Evolutionary conservation across 805 yeast genomes (phyloP), one percentile per base, ranked within the genome.

Genomic region (Wickerhamiella musiphila): DNA sequence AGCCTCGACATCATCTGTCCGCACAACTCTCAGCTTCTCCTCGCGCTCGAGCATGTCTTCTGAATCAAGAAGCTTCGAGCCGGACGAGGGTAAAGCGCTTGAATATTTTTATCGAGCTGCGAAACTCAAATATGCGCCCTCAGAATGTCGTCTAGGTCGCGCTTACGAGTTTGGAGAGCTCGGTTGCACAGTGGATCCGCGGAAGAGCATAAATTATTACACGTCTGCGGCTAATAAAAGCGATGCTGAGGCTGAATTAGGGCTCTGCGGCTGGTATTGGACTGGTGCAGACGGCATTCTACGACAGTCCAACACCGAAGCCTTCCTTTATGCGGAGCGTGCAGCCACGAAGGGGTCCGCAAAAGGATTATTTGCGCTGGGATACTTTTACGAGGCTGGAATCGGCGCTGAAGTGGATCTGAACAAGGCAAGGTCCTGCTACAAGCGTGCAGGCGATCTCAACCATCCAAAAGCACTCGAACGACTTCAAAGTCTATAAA

Each of bases 231-330:
- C 83, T 29, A 64, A 60, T 26, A 59, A 64, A 37, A 76, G 74
- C 11, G 73, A 75, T 43, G 62, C 74, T 0, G 68, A 73, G 45
- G 73, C 79, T 3, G 76, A 77, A 48, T 58, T 78, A 48, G 81
- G 79, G 0, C 53, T 78, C 22, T 68, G 77, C 37, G 83, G 83
- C 12, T 78, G 90, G 90, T 77, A 74, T 47, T 60, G 78, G 34
- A 75, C 86, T 0, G 90, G 90, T 1, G 70, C 74, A 1, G 63
- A 62, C 11, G 71, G 67, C 1, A 58, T 73, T 5, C 52, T 78
- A 30, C 57, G 61, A 30, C 68, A 69, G 29, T 67, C 67, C 45
- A 76, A 71, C 39, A 63, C 65, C 17, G 83, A 78, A 46, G 82
- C 84, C 1, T 75, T 71, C 41, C 49, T 72, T 17, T 78, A 90